A percentile compares a stretch with the other conserved stretches of the same genome.
Conservation (phyloP, 768 basidiomycete genomes). For the Amanita inopinata region DNA sequence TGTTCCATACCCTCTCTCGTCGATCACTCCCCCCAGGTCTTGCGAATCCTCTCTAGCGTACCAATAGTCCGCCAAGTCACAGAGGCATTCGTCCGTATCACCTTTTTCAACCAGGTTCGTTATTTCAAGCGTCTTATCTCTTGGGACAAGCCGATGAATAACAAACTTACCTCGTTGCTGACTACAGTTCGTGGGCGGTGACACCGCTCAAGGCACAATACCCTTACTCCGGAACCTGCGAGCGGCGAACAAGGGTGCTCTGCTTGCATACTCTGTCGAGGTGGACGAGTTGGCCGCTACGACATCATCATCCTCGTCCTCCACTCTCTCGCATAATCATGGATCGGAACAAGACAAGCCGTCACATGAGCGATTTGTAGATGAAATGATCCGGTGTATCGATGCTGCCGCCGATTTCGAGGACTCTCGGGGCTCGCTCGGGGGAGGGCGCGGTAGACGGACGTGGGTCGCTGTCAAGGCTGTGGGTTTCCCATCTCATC, state of each 20-base stretch:
- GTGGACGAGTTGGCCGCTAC: conserved; percentile 55
- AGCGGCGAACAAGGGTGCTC: conserved; percentile 55
- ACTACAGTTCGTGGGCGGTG: conserved; percentile 79
- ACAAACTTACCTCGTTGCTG: not conserved
- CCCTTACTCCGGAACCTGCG: conserved; percentile 58
- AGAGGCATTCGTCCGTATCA: conserved; percentile 59
- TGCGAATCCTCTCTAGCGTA: conserved; percentile 40
- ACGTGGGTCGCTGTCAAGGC: conserved; percentile 87
- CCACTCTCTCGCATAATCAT: conserved; percentile 14
- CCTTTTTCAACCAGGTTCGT: conserved; percentile 78
- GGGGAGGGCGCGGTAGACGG: conserved; percentile 30
- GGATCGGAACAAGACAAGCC: conserved; percentile 16
- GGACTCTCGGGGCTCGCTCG: conserved; percentile 27
- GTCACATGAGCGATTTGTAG: conserved; percentile 52
- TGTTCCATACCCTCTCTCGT: conserved; percentile 72
- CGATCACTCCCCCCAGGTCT: conserved; percentile 60
- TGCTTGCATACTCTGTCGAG: conserved; percentile 83
- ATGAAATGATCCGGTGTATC: conserved; percentile 70
- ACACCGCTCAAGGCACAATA: conserved; percentile 59
- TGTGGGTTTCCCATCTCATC: conserved; percentile 28
- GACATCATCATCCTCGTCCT: conserved; percentile 14
- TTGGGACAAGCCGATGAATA: not conserved
- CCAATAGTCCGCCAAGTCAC: conserved; percentile 58
- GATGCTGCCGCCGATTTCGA: conserved; percentile 80
- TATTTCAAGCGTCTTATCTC: not conserved